Conservation (phyloP, 208 protist genomes). For the Crithidia brevicula region DNA sequence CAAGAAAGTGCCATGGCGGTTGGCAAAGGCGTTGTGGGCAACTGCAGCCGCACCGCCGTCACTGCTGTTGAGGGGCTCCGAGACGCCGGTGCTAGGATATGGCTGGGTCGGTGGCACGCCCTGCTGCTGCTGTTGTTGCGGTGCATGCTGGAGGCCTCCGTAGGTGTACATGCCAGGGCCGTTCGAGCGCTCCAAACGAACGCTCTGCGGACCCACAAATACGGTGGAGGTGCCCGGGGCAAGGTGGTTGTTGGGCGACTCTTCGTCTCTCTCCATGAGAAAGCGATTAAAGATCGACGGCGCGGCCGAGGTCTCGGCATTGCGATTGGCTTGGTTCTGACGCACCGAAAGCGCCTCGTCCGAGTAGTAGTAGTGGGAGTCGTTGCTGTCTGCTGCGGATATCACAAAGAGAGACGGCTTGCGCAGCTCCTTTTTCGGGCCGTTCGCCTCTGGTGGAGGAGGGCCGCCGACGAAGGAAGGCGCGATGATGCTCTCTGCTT, state of each 20-base stretch:
- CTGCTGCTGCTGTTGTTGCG: neutral
- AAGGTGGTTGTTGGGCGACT: conserved; percentile 6
- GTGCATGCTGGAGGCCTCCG: neutral
- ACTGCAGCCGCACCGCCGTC: neutral
- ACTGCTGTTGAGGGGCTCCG: neutral
- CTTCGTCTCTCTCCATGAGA: neutral
- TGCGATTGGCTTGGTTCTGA: neutral
- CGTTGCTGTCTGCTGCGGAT: neutral
- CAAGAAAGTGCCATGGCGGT: conserved; percentile 14
- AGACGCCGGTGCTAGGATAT: neutral
- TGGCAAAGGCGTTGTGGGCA: neutral
- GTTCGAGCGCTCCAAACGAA: conserved; percentile 6
- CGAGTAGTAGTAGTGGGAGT: neutral
- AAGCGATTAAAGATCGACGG: conserved; percentile 4
- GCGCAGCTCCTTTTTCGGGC: neutral
- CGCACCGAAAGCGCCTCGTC: neutral
- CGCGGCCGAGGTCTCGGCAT: neutral
- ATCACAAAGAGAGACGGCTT: conserved; percentile 15
- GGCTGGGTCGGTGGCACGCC: neutral
- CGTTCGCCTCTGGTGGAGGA: neutral
- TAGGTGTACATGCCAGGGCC: conserved; percentile 1
- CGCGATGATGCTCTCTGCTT: conserved; percentile 4
- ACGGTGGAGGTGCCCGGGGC: neutral
- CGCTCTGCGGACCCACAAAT: conserved; percentile 6
- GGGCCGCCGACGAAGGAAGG: neutral